phyloP scores from a whole-genome alignment of 1,284 basidiomycete species.

The Puccinia coronata region DNA sequence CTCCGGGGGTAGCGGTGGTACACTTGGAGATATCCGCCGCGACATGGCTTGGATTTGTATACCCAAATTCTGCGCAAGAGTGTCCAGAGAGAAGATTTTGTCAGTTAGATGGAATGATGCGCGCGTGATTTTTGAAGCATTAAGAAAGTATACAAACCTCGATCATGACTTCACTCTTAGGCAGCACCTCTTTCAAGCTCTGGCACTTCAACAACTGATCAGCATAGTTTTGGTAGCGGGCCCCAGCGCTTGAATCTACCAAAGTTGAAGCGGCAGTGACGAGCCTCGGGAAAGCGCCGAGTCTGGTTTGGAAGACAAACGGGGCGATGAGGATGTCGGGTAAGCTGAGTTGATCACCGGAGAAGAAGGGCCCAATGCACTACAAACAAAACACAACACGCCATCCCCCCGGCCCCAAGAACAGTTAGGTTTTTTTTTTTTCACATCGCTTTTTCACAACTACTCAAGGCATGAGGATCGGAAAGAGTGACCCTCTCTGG shows the following conservation, averaged over 20 bases:
- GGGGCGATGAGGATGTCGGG: slow-evolving; percentile 49
- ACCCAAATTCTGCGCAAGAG: slow-evolving; percentile 14
- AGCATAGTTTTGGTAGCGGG: slow-evolving; percentile 43
- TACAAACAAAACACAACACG: not conserved
- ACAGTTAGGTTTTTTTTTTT: no score
- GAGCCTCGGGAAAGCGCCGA: slow-evolving; percentile 23
- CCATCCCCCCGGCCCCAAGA: no score
- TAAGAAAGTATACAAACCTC: not conserved
- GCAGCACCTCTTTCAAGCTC: slow-evolving; percentile 14
- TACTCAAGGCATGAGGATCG: no score
- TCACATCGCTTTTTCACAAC: no score
- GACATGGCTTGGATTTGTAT: slow-evolving; percentile 32
- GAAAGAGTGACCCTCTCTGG: no score
- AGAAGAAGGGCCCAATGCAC: slow-evolving; percentile 46
- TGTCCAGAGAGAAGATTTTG: slow-evolving; percentile 14
- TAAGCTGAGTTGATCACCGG: slow-evolving; percentile 45
- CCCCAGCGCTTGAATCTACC: slow-evolving; percentile 36
- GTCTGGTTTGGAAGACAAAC: slow-evolving; percentile 35
- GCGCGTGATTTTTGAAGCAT: not conserved
- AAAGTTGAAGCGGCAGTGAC: slow-evolving; percentile 26
- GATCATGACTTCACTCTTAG: slow-evolving; percentile 7
- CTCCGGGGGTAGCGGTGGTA: slow-evolving; percentile 66
- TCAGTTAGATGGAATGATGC: not conserved
- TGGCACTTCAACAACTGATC: slow-evolving; percentile 27
- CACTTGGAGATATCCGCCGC: slow-evolving; percentile 1